Conservation (phyloP, 2,329 filamentous ascomycete genomes). For the Tolypocladium tundrense region DNA sequence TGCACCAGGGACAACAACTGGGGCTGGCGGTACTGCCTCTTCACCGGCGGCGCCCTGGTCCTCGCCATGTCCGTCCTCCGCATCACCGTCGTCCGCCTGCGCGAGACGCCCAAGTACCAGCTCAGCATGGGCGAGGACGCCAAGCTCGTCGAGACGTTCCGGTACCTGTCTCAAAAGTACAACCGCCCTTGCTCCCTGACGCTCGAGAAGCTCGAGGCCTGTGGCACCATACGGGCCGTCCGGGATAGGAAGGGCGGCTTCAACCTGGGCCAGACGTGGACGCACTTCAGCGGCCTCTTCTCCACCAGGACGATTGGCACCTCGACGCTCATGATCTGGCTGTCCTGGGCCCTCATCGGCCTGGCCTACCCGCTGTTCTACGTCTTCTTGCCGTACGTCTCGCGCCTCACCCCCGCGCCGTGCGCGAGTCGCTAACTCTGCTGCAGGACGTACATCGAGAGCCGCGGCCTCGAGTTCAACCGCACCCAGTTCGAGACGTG, state of each 20-base stretch:
- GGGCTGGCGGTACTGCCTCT: constrained; percentile 39
- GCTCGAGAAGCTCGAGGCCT: constrained; percentile 32
- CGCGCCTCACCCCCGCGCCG: background rate
- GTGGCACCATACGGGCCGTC: constrained; percentile 28
- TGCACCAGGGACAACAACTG: constrained; percentile 34
- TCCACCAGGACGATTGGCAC: constrained; percentile 47
- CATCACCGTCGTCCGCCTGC: constrained; percentile 33
- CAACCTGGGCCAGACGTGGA: constrained; percentile 19
- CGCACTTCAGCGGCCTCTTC: constrained; percentile 58
- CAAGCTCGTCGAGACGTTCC: constrained; percentile 37
- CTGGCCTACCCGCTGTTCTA: constrained; percentile 67
- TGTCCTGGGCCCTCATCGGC: constrained; percentile 61
- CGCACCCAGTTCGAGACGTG: constrained; percentile 49
- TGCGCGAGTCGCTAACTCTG: background rate
- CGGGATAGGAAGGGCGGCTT: constrained; percentile 22
- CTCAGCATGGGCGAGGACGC: constrained; percentile 34
- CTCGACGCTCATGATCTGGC: constrained; percentile 55
- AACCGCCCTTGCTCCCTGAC: constrained; percentile 29
- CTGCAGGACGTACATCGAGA: constrained; percentile 43
- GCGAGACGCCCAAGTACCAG: constrained; percentile 39
- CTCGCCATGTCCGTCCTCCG: constrained; percentile 33
- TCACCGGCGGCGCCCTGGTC: constrained; percentile 33
- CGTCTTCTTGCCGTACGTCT: constrained; percentile 53
- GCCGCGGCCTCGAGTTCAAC: constrained; percentile 46
- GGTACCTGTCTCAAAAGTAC: constrained; percentile 37